Conservation (phyloP, 208 protist species). For the Acanthamoeba sp. region DNA sequence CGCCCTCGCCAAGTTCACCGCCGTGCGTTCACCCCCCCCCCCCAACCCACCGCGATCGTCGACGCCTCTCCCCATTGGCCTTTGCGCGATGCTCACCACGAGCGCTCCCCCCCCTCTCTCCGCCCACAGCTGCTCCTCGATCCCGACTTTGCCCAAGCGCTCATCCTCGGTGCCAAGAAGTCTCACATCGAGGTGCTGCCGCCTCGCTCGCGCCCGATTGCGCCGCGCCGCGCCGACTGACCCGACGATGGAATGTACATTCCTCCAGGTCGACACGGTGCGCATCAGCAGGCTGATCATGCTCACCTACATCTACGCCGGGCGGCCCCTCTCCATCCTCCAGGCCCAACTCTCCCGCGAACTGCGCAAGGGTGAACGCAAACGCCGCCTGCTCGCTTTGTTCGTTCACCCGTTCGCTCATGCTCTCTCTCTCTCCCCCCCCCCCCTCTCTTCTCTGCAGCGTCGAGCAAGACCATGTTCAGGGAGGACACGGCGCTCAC, state of each 20-base stretch:
- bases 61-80: no score
- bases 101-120: no score
- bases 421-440: neutral
- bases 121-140: neutral
- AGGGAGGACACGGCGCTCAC: slow-evolving; percentile 61
- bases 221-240: no score
- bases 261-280: slow-evolving; percentile 1
- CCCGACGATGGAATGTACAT: neutral
- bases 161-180: slow-evolving; percentile 42
- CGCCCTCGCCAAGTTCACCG: slow-evolving; percentile 5
- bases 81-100: no score
- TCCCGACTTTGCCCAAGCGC: slow-evolving; percentile 34
- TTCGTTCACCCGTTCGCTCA: no score
- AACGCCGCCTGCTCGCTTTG: neutral
- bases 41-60: no score
- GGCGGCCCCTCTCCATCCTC: neutral
- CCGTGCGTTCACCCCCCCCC: neutral
- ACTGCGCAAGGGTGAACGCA: neutral
- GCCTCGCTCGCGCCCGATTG: neutral
- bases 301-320: slow-evolving; percentile 59
- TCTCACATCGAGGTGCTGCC: slow-evolving; percentile 8
- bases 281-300: slow-evolving; percentile 34
- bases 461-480: slow-evolving; percentile 69
- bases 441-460: neutral
- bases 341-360: slow-evolving; percentile 19